Base-by-base conservation (phyloP, 768 basidiomycete genomes). In the Xerocomellus intermedius region DNA sequence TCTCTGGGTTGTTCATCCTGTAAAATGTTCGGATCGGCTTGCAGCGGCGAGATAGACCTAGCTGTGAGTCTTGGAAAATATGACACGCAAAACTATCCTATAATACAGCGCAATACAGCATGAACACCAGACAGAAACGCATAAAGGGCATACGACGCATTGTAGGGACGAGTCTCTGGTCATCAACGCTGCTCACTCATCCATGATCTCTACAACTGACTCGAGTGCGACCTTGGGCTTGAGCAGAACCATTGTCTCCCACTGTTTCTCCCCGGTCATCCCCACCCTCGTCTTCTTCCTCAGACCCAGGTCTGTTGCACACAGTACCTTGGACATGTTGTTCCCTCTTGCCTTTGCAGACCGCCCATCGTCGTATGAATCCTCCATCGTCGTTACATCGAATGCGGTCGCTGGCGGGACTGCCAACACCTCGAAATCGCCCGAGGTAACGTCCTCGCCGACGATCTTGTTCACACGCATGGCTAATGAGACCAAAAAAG, bases 401-500 rank as follows among this genome's bases (percentile, higher is more conserved):
- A 66, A 73, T 12, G 55, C 48, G 2, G 68, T 57, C 13, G 47
- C 61, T 3, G 71, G 67, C 9, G 43, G 52, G 8, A 71, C 50
- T 0, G 68, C 61, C 46, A 70, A 50, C 16, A 71, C 67, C 46
- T 73, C 70, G 5, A 71, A 62, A 52, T 70, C 67, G 1, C 69
- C 71, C 0, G 66, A 73, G 1, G 68, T 73, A 17, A 64, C 60
- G 13, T 71, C 70, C 38, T 68, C 66, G 9, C 66, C 58, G 2
- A 71, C 50, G 28, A 71, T 67, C 59, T 69, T 69, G 52, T 83
- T 83, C 53, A 86, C 67, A 8, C 73, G 73, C 53, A 79, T 70
- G 2, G 83, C 80, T 6, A 74, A 64, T 21, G 74, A 72, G 35
- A 79, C 74, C 35, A 85, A 70, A 13, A 71, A 63, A 16, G 64